These are phyloP conservation scores for Mycena sp. DNA, from an alignment of 1,284 basidiomycete species.

Conservation along the genomic window DNA sequence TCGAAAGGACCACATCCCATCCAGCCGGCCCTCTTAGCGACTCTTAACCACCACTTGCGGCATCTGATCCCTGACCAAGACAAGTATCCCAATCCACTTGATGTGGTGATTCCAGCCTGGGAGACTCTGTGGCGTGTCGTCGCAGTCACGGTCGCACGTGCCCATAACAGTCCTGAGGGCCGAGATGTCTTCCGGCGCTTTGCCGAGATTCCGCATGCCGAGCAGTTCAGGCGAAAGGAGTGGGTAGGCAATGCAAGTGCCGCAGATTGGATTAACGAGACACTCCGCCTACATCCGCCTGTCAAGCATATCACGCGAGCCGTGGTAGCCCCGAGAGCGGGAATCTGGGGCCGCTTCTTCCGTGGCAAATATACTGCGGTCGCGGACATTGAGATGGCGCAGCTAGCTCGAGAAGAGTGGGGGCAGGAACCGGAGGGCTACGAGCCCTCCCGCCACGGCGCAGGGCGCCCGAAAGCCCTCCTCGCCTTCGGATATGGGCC, in stretches of 20 bases:
- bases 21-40: slow-evolving; percentile 26
- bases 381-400: slow-evolving; percentile 53
- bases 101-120: slow-evolving; percentile 64
- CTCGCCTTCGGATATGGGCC: slow-evolving; percentile 55
- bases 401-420: too few species aligned
- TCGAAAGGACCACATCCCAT: slow-evolving; percentile 41
- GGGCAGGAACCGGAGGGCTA: slow-evolving; percentile 39
- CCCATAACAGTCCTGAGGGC: slow-evolving; percentile 29
- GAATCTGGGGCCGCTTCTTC: background rate
- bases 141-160: slow-evolving; percentile 52
- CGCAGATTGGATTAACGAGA: slow-evolving; percentile 49
- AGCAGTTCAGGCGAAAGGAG: slow-evolving; percentile 39
- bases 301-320: slow-evolving; percentile 49
- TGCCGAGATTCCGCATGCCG: slow-evolving; percentile 45
- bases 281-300: slow-evolving; percentile 56
- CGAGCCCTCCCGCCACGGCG: slow-evolving; percentile 47
- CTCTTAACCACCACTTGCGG: slow-evolving; percentile 41
- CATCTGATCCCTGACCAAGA: slow-evolving; percentile 47
- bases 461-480: slow-evolving; percentile 33
- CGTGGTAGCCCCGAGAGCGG: background rate
- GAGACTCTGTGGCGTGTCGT: slow-evolving; percentile 69
- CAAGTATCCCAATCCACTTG: slow-evolving; percentile 45
- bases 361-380: background rate
- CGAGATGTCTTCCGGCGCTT: slow-evolving; percentile 48
- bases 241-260: slow-evolving; percentile 39